These are phyloP conservation scores for Linum usitatissimum DNA, from an alignment of 345 rosid species.

Conservation along the genomic window DNA sequence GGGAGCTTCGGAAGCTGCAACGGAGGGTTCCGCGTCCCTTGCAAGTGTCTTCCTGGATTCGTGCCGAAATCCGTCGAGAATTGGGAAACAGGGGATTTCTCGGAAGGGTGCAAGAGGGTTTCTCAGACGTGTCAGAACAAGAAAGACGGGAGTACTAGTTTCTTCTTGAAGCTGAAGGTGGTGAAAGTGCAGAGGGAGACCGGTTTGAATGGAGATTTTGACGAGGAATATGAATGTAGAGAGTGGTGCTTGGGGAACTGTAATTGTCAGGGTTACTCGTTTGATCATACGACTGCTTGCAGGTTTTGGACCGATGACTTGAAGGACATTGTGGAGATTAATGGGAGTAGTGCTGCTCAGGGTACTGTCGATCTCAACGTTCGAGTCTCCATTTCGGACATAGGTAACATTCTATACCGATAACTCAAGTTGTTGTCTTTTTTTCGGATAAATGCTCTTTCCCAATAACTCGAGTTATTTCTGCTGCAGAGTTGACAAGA, in stretches of 20 bases:
- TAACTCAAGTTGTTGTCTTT: too few species aligned
- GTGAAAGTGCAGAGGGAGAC: slow-evolving; percentile 9
- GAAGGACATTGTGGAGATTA: slow-evolving; percentile 39
- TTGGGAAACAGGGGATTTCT: slow-evolving; percentile 20
- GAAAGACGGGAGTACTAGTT: too few species aligned
- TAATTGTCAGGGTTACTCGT: slow-evolving; percentile 29
- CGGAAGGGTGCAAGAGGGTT: slow-evolving; percentile 23
- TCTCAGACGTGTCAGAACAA: too few species aligned
- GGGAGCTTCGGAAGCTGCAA: slow-evolving; percentile 38
- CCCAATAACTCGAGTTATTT: too few species aligned
- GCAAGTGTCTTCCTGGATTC: slow-evolving; percentile 43
- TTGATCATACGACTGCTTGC: slow-evolving; percentile 17
- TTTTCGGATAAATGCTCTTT: too few species aligned
- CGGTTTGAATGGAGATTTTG: accelerated
- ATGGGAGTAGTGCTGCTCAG: slow-evolving; percentile 34
- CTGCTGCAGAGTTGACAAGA: slow-evolving; percentile 32
- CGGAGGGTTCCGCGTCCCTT: slow-evolving; percentile 7
- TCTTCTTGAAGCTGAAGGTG: slow-evolving; percentile 16
- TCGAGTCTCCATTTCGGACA: slow-evolving; percentile 33
- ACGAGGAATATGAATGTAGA: slow-evolving; percentile 4
- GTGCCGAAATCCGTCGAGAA: slow-evolving; percentile 11
- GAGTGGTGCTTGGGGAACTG: slow-evolving; percentile 11
- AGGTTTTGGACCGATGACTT: slow-evolving; percentile 67
- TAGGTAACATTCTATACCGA: too few species aligned
- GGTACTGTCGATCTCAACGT: slow-evolving; percentile 28